phyloP scores from a whole-genome alignment of 305 asterid species.

The Striga hermonthica region DNA sequence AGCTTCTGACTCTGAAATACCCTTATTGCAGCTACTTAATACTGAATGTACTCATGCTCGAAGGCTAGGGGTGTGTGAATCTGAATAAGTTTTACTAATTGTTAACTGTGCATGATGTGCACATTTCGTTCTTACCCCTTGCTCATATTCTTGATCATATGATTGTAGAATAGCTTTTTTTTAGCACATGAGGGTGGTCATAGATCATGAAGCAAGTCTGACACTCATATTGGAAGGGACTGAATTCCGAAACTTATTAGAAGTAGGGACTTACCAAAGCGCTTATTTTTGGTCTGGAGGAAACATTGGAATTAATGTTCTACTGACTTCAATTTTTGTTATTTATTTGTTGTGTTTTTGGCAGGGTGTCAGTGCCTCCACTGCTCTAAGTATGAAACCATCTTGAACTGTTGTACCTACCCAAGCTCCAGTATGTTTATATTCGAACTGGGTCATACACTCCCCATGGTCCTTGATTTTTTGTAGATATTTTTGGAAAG shows the following conservation, averaged over 20 bases:
- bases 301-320: slow-evolving; percentile 32
- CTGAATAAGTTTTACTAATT: slow-evolving; percentile 27
- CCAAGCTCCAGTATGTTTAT: slow-evolving; percentile 65
- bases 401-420: slow-evolving; percentile 56
- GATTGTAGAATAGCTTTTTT: slow-evolving; percentile 96
- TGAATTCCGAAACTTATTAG: no score
- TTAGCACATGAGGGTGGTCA: no score
- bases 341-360: slow-evolving; percentile 23
- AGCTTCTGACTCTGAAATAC: slow-evolving; percentile 9
- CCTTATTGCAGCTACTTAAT: slow-evolving; percentile 57
- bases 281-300: no score
- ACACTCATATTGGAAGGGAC: no score
- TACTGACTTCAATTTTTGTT: slow-evolving; percentile 19
- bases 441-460: slow-evolving; percentile 29
- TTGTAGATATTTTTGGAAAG: slow-evolving; percentile 10
- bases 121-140: slow-evolving; percentile 92
- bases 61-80: slow-evolving; percentile 56
- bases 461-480: slow-evolving; percentile 21
- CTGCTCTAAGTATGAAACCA: slow-evolving; percentile 67
- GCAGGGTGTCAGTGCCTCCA: slow-evolving; percentile 74
- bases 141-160: slow-evolving; percentile 97
- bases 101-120: slow-evolving; percentile 92
- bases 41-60: slow-evolving; percentile 72
- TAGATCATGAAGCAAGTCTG: no score
- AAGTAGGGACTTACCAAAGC: no score